A percentile compares a stretch with the other conserved stretches of the same genome.
Evolutionary conservation across 1,284 basidiomycete genomes (phyloP).

Genomic region (Ustilago lituana): DNA sequence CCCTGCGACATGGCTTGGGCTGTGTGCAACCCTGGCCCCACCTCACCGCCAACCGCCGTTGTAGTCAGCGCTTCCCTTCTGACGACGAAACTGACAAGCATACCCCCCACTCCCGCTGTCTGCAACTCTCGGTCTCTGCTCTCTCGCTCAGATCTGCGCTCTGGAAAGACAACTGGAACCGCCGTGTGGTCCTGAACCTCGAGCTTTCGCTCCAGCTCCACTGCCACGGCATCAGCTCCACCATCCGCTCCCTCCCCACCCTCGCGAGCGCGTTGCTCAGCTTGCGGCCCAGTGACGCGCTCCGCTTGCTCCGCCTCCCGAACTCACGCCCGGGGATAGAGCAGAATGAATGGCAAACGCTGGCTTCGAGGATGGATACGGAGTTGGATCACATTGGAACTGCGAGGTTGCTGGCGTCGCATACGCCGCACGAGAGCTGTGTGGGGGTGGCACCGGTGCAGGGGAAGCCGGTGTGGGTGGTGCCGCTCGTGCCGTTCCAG

Average conservation of each 20-base stretch:
- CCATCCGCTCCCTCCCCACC: constrained; percentile 10
- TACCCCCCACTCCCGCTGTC: not conserved
- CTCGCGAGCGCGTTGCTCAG: constrained; percentile 12
- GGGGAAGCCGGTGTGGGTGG: not conserved
- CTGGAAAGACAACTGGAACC: constrained; percentile 29
- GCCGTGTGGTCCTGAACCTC: constrained; percentile 29
- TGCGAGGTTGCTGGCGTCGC: constrained; percentile 19
- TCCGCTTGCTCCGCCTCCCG: not conserved
- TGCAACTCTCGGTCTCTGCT: too few relatives aligned
- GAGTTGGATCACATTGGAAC: constrained; percentile 36
- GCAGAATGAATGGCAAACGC: constrained; percentile 24
- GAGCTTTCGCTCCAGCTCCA: constrained; percentile 19
- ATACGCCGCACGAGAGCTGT: constrained; percentile 34
- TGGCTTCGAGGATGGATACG: constrained; percentile 34
- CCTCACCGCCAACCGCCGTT: too few relatives aligned
- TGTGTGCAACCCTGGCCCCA: too few relatives aligned
- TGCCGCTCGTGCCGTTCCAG: constrained; percentile 9
- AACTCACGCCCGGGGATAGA: not conserved
- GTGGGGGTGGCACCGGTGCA: constrained; percentile 9
- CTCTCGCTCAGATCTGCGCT: constrained; percentile 28
- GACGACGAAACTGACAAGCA: constrained; percentile 21
- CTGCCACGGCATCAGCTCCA: constrained; percentile 12
- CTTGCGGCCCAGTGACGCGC: constrained; percentile 5
- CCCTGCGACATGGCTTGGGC: too few relatives aligned
- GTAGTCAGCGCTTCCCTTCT: not conserved